A percentile compares a stretch with the other conserved stretches of the same genome.
Evolutionary conservation across 2,329 filamentous ascomycete species (phyloP).

Genomic region (Leptodontidium sp.): DNA sequence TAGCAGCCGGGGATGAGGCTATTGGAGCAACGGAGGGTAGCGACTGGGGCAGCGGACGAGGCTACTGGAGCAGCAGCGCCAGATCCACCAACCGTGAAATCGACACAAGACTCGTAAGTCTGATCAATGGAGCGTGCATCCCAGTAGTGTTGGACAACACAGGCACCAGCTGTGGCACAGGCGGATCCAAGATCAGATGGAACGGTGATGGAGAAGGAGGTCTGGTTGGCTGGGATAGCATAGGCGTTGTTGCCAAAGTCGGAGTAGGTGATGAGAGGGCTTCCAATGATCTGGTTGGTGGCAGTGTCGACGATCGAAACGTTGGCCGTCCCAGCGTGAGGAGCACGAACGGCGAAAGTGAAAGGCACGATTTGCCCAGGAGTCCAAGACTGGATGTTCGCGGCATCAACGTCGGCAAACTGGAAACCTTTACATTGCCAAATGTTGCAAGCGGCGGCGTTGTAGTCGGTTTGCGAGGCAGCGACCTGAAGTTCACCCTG

Average conservation of each 20-base stretch:
- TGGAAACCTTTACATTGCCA: constrained; percentile 59
- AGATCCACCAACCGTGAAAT: constrained; percentile 50
- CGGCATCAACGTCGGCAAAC: constrained; percentile 52
- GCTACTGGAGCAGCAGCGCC: constrained; percentile 12
- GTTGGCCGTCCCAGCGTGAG: constrained; percentile 63
- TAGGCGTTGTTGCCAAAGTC: constrained; percentile 57
- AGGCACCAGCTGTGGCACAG: constrained; percentile 40
- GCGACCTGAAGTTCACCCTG: constrained; percentile 48
- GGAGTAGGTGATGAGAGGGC: constrained; percentile 56
- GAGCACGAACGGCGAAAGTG: constrained; percentile 53
- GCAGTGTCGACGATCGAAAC: constrained; percentile 60
- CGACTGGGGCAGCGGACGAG: constrained; percentile 7
- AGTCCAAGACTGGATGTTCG: constrained; percentile 53
- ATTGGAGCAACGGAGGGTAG: constrained; percentile 8
- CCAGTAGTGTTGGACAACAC: constrained; percentile 63
- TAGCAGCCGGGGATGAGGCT: constrained; percentile 13
- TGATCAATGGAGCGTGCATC: constrained; percentile 57
- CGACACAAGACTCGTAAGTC: constrained; percentile 65
- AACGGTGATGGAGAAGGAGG: constrained; percentile 61
- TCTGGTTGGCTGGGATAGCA: constrained; percentile 54
- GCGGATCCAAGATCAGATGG: constrained; percentile 54
- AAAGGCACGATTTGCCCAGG: constrained; percentile 55
- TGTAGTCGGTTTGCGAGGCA: constrained; percentile 46
- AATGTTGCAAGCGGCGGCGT: constrained; percentile 48
- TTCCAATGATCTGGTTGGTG: constrained; percentile 58